These are phyloP conservation scores for Saccharomyces pastorianus DNA, from an alignment of 1,139 yeast genomes.

Conservation along the genomic window DNA sequence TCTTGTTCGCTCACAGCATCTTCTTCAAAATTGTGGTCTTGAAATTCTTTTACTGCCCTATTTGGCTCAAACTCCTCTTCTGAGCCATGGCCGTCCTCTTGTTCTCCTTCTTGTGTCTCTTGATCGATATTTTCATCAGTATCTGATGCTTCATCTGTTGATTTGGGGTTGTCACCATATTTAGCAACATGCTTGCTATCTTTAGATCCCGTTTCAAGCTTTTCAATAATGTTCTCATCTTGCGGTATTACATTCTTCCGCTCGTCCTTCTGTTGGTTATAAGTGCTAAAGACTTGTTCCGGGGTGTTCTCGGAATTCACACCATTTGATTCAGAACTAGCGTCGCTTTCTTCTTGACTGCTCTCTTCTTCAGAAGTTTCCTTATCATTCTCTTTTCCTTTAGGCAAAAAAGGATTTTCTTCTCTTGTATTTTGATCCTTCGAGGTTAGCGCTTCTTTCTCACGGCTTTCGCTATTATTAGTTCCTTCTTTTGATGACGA, in stretches of 20 bases:
- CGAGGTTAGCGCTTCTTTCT: too few species aligned
- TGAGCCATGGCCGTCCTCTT: neutral
- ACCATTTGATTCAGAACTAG: neutral
- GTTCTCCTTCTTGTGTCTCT: slow-evolving; percentile 3
- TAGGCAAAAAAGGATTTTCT: neutral
- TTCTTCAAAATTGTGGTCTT: neutral
- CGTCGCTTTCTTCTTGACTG: neutral
- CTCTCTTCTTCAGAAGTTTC: neutral
- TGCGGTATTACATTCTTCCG: neutral
- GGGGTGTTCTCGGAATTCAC: neutral
- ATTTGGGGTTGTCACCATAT: neutral
- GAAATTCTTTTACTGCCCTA: neutral
- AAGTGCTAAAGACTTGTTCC: neutral
- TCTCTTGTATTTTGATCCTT: neutral
- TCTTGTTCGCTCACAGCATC: neutral
- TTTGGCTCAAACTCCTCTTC: neutral
- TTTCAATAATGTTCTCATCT: neutral
- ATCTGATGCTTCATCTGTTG: slow-evolving; percentile 3
- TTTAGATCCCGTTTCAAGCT: neutral
- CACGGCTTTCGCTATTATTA: too few species aligned
- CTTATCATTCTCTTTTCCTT: neutral
- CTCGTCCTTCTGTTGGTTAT: neutral
- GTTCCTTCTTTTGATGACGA: neutral
- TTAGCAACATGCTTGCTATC: neutral
- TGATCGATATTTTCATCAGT: neutral